These are phyloP conservation scores for Eucalyptus polybractea DNA, from an alignment of 345 rosid species.

Conservation along the genomic window DNA sequence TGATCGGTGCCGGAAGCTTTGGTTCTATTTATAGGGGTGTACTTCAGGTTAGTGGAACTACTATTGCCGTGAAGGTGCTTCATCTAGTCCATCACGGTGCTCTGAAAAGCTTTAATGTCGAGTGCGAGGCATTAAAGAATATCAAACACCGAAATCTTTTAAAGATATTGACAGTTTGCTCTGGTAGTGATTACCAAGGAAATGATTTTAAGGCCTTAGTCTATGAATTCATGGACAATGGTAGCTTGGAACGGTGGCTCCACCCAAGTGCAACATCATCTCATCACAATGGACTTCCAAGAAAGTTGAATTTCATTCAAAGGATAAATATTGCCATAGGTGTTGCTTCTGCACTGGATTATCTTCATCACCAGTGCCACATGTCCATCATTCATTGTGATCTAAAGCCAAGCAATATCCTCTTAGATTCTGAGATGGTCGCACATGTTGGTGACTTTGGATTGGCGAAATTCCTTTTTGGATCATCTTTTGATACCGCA, in stretches of 20 bases:
- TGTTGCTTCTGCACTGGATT: background rate
- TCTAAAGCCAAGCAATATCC: background rate
- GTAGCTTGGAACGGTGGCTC: accelerated
- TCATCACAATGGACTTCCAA: background rate
- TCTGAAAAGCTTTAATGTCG: background rate
- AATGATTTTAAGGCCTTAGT: background rate
- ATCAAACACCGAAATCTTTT: background rate
- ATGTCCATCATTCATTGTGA: background rate
- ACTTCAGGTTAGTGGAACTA: background rate
- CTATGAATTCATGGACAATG: background rate
- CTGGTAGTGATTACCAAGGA: background rate
- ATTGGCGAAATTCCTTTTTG: background rate
- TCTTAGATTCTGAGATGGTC: background rate
- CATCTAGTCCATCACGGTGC: accelerated
- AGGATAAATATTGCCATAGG: background rate
- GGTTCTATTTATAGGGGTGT: background rate
- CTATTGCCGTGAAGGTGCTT: background rate
- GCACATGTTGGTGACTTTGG: background rate
- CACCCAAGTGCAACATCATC: background rate
- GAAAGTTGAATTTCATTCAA: background rate
- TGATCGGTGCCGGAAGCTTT: background rate
- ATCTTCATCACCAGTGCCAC: background rate
- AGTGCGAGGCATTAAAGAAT: background rate
- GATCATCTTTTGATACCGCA: background rate
- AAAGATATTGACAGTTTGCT: background rate